phyloP scores from a whole-genome alignment of 2,329 filamentous ascomycete genomes.

The Fusarium circinatum region DNA sequence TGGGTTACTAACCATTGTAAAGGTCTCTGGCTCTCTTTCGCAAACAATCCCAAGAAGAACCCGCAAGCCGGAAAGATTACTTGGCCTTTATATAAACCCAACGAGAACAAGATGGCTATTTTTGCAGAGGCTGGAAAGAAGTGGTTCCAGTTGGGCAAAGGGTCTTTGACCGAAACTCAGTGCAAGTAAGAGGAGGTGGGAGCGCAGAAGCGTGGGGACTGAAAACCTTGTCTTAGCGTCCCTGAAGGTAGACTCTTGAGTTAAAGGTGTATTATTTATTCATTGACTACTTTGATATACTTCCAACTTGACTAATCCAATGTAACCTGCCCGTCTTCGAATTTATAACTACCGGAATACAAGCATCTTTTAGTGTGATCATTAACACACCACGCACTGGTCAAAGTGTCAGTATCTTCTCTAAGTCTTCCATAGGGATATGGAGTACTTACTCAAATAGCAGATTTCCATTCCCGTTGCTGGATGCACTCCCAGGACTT shows the following conservation, averaged over 20 bases:
- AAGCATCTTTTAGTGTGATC: background rate
- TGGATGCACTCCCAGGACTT: too few relatives aligned
- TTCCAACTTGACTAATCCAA: background rate
- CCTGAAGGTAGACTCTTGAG: background rate
- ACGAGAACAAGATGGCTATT: background rate
- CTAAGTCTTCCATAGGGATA: rapidly evolving
- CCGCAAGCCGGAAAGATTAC: background rate
- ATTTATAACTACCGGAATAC: background rate
- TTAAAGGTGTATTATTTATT: rapidly evolving
- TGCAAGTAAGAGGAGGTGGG: background rate
- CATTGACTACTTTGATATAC: rapidly evolving
- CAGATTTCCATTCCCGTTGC: too few relatives aligned
- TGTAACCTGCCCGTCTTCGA: background rate
- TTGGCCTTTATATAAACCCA: background rate
- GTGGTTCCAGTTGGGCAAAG: slow-evolving; percentile 3
- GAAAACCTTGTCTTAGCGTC: rapidly evolving
- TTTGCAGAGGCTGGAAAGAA: slow-evolving; percentile 1
- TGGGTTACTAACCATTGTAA: rapidly evolving
- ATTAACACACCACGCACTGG: background rate
- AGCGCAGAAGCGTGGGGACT: rapidly evolving
- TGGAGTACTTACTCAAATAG: too few relatives aligned
- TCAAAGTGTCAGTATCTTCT: rapidly evolving
- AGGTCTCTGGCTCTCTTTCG: slow-evolving; percentile 17
- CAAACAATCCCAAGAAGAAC: background rate
- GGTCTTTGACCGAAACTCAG: background rate